These are phyloP conservation scores for Alternaria triticimaculans DNA, from an alignment of 2,329 filamentous ascomycete species.

Conservation along the genomic window DNA sequence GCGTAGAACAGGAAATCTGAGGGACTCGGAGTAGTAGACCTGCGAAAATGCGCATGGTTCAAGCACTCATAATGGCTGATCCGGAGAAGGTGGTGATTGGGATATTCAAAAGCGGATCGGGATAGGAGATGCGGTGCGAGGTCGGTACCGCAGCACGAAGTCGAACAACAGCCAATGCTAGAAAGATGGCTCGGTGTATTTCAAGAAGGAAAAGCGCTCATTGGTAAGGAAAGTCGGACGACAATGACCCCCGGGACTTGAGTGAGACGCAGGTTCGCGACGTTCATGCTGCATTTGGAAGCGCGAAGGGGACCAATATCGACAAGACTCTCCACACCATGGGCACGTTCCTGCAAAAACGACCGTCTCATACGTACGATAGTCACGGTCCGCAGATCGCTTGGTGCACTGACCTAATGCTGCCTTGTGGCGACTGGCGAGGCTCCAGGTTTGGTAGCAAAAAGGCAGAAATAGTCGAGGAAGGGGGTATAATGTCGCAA, in stretches of 20 bases:
- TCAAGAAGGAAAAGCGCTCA: constrained; percentile 1
- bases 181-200: neutral
- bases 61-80: neutral
- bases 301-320: constrained; percentile 19
- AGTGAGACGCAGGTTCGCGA: constrained; percentile 25
- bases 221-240: constrained; percentile 4
- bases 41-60: constrained; percentile 5
- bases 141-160: neutral
- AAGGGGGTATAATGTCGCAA: constrained; percentile 28
- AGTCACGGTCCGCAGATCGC: constrained; percentile 26
- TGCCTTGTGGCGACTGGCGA: constrained; percentile 13
- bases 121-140: constrained; percentile 1
- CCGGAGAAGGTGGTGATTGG: neutral
- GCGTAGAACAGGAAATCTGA: constrained; percentile 9
- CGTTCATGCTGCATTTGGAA: constrained; percentile 18
- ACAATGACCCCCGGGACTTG: constrained; percentile 1
- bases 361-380: constrained; percentile 26
- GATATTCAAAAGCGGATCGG: neutral
- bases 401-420: constrained; percentile 13
- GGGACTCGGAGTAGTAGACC: neutral
- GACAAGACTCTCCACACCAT: constrained; percentile 11
- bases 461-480: constrained; percentile 11
- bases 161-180: neutral
- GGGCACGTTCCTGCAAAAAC: constrained; percentile 28
- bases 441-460: constrained; percentile 7